Evolutionary conservation across 805 yeast genomes (phyloP).

Genomic region (Candida montana): DNA sequence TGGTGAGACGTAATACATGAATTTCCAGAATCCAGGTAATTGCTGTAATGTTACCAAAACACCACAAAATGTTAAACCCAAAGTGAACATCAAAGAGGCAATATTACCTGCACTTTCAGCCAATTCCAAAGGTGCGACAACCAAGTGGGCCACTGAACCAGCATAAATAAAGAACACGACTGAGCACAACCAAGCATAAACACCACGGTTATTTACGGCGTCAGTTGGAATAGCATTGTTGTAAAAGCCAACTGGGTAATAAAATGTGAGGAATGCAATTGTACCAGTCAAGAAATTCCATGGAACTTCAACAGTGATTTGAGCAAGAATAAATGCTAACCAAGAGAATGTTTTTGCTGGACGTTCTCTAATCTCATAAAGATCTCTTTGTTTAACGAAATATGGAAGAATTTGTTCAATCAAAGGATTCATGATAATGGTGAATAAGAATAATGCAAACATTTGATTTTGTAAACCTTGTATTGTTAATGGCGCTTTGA

Average conservation of each 20-base stretch:
- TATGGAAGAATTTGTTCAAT: slow-evolving; percentile 60
- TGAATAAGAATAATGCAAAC: slow-evolving; percentile 69
- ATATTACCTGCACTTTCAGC: slow-evolving; percentile 61
- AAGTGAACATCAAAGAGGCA: slow-evolving; percentile 49
- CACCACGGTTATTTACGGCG: slow-evolving; percentile 48
- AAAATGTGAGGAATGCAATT: slow-evolving; percentile 54
- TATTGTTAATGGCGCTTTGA: slow-evolving; percentile 54
- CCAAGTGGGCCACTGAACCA: slow-evolving; percentile 51
- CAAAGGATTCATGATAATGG: slow-evolving; percentile 49
- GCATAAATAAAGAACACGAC: slow-evolving; percentile 47
- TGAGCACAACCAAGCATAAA: slow-evolving; percentile 36
- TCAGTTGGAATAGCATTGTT: slow-evolving; percentile 58
- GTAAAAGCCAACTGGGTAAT: slow-evolving; percentile 69
- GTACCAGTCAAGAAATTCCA: slow-evolving; percentile 60
- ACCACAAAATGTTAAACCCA: slow-evolving; percentile 71
- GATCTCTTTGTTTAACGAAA: slow-evolving; percentile 54
- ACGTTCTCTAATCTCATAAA: slow-evolving; percentile 69
- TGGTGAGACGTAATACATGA: slow-evolving; percentile 71
- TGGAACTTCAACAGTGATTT: slow-evolving; percentile 61
- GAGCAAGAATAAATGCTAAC: slow-evolving; percentile 56
- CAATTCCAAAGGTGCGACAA: slow-evolving; percentile 52
- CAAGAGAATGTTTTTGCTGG: slow-evolving; percentile 69
- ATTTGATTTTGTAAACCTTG: slow-evolving; percentile 81
- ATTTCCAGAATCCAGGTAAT: slow-evolving; percentile 68
- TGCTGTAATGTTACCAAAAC: slow-evolving; percentile 50